These are phyloP conservation scores for Beauveria sp. DNA, from an alignment of 2,329 filamentous ascomycete species.

Conservation along the genomic window DNA sequence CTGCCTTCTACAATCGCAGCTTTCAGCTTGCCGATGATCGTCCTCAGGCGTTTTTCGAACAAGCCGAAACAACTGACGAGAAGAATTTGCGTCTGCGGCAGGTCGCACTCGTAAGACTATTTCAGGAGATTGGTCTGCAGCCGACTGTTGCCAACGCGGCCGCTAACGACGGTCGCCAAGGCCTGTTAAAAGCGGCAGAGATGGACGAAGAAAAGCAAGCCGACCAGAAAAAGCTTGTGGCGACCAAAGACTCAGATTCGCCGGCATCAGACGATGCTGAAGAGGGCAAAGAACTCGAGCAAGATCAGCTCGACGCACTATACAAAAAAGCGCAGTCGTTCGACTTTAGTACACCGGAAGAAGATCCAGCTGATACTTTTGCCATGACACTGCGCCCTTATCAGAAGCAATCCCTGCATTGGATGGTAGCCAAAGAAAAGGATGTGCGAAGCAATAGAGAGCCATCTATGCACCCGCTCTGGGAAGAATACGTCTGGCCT, in stretches of 20 bases:
- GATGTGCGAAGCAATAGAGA: slow-evolving; percentile 64
- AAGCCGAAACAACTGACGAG: slow-evolving; percentile 79
- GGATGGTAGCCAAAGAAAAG: slow-evolving; percentile 94
- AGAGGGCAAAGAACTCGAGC: slow-evolving; percentile 84
- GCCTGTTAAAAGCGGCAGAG: slow-evolving; percentile 79
- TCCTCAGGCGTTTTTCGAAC: slow-evolving; percentile 67
- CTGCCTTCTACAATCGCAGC: slow-evolving; percentile 58
- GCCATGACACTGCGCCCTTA: slow-evolving; percentile 79
- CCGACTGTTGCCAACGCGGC: slow-evolving; percentile 70
- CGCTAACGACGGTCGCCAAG: slow-evolving; percentile 73
- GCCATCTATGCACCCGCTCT: slow-evolving; percentile 87
- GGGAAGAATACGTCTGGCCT: slow-evolving; percentile 94
- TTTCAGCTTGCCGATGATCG: slow-evolving; percentile 63
- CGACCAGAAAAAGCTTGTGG: slow-evolving; percentile 32
- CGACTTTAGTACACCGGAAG: slow-evolving; percentile 84
- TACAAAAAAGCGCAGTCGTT: slow-evolving; percentile 97
- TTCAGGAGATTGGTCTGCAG: slow-evolving; percentile 79
- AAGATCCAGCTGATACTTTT: slow-evolving; percentile 77
- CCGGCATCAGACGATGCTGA: slow-evolving; percentile 60
- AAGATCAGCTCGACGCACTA: slow-evolving; percentile 86
- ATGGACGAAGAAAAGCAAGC: slow-evolving; percentile 70
- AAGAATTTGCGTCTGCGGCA: slow-evolving; percentile 76
- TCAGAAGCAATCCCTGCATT: slow-evolving; percentile 89
- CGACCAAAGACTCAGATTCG: slow-evolving; percentile 32
- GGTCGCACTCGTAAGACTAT: slow-evolving; percentile 77